Evolutionary conservation across 768 basidiomycete genomes (phyloP).

Genomic region (Boletus fagicola): DNA sequence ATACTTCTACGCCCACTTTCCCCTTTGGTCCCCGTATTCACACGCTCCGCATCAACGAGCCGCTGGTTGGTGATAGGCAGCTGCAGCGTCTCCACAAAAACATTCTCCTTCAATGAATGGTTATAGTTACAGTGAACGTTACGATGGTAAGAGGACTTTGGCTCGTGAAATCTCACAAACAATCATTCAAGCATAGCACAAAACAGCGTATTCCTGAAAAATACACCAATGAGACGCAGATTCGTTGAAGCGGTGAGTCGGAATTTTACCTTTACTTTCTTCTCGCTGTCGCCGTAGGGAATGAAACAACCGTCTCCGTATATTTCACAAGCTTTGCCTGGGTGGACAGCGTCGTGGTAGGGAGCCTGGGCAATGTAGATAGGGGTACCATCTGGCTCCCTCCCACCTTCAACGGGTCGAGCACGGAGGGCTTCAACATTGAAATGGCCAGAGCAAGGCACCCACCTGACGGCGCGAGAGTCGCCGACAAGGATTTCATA

Average conservation of each 20-base stretch:
- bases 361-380: conserved; percentile 62
- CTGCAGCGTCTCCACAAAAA: neutral
- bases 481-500: conserved; percentile 76
- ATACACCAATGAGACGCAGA: neutral
- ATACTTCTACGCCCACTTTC: too few species aligned
- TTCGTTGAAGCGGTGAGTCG: neutral
- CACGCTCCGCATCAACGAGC: too few species aligned
- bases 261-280: conserved; percentile 44
- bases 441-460: conserved; percentile 45
- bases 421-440: conserved; percentile 43
- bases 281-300: conserved; percentile 51
- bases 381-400: conserved; percentile 56
- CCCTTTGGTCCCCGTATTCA: too few species aligned
- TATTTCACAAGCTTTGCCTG: conserved; percentile 62
- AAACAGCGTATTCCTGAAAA: conserved; percentile 40
- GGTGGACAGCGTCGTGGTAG: conserved; percentile 50
- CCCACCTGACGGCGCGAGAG: conserved; percentile 56
- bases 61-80: neutral
- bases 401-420: conserved; percentile 65
- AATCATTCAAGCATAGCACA: conserved; percentile 35
- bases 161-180: neutral
- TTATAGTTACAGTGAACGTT: conserved; percentile 9
- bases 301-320: conserved; percentile 56
- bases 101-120: conserved; percentile 4
- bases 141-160: neutral